Base-by-base conservation (phyloP, 2,329 filamentous ascomycete species). In the Microcyclosporella mali region DNA sequence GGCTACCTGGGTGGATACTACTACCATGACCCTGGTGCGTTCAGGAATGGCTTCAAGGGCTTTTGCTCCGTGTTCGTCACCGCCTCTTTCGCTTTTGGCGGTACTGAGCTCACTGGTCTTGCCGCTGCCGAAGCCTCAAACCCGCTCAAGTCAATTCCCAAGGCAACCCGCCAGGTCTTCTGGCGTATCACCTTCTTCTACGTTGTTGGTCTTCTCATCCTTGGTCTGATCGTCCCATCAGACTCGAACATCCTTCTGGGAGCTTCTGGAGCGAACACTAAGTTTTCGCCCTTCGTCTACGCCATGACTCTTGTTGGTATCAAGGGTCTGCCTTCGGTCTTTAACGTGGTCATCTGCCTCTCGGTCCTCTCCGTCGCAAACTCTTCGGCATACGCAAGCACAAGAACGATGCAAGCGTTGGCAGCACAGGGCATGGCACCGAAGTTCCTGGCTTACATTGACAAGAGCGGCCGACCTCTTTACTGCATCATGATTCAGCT, bases 401-500 rank as follows among this genome's bases (percentile, higher is more conserved):
- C 75, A 2, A 73, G 77, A 43, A 78, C 75, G 1, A 64, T 80
- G 9, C 73, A 75, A 33, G 75, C 77, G 10, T 41, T 56, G 12
- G 53, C 54, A 4, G 51, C 45, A 12, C 8, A 25, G 52, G 78
- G 81, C 42, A 88, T 92, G 62, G 88, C 86, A 0, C 88, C 89
- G 6, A 75, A 71, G 49, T 71, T 89, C 52, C 71, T 95, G 25
- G 79, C 79, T 37, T 94, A 94, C 63, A 81, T 95, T 52, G 88
- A 95, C 67, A 81, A 83, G 36, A 78, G 82, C 52, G 89, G 89
- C 29, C 84, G 89, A 7, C 88, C 88, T 1, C 70, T 94, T 3
- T 73, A 79, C 29, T 79, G 85, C 38, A 88, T 94, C 54, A 46
- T 73, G 7, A 59, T 86, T 41, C 77, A 87, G 4, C 79, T 82